Evolutionary conservation across 352 stramenopile genomes (phyloP), one percentile per base, ranked within the genome.

Genomic region (Globisporangium emineosum): DNA sequence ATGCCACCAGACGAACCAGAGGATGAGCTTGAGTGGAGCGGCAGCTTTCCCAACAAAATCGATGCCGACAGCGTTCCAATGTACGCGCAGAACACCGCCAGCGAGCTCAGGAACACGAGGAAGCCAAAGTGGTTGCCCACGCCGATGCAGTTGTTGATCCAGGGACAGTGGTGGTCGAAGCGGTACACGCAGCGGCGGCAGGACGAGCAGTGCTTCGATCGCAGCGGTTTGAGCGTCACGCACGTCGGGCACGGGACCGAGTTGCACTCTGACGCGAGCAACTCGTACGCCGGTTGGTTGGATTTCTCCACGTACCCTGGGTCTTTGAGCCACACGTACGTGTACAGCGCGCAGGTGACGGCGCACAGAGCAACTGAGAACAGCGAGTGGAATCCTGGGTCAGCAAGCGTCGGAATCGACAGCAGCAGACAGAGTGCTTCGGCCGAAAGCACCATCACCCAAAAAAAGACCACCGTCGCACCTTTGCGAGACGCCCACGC

Each of bases 101-200:
- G 60, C 17, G 67, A 73, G 1, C 65, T 40, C 30, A 93, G 73
- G 45, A 94, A 94, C 21, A 87, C 51, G n/a, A 94, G 67, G 47
- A 94, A 94, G 23, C 72, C 85, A 50, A 71, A 68, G 64, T 94
- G 86, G 60, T 94, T 94, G 25, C 79, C 74, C 9, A 86, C 69
- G 9, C 86, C 86, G 50, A 94, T 74, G 63, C 86, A 94, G 66
- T 94, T 94, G 71, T 91, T 93, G 57, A 94, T 89, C 86, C 86
- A 94, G 43, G 86, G 86, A 68, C 86, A 94, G 61, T 94, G 86
- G 63, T 94, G 86, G 63, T 94, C 86, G 54, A 94, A 94, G 19
- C 86, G 86, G 50, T 91, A 73, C 33, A 94, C 83, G 53, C 86
- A 94, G 27, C 86, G 83, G 23, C 80, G 72, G 47, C 86, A 94